Evolutionary conservation across 2,329 filamentous ascomycete genomes (phyloP).

Genomic region (Scedosporium dehoogii): DNA sequence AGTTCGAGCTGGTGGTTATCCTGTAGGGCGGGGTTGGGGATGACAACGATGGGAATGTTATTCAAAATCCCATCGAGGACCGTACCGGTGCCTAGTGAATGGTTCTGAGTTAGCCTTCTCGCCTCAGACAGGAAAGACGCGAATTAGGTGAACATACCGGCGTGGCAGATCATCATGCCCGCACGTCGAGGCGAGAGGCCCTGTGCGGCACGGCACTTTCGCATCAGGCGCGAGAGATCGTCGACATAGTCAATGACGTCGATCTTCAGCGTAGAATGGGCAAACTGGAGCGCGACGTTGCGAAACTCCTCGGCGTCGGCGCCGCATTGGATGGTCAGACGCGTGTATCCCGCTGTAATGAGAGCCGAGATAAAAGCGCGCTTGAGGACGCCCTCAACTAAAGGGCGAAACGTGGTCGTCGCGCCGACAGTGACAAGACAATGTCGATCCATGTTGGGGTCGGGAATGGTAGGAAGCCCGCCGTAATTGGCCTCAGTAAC

Average conservation of each 20-base stretch:
- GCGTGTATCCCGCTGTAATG: constrained; percentile 49
- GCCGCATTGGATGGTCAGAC: constrained; percentile 74
- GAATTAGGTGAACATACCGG: constrained; percentile 47
- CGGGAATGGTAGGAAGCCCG: constrained; percentile 9
- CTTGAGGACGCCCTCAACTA: constrained; percentile 58
- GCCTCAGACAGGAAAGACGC: not conserved
- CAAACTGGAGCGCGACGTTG: not conserved
- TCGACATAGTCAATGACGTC: constrained; percentile 57
- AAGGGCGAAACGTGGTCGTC: constrained; percentile 68
- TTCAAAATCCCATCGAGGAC: constrained; percentile 74
- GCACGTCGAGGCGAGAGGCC: constrained; percentile 32
- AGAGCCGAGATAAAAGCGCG: constrained; percentile 55
- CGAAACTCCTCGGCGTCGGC: constrained; percentile 50
- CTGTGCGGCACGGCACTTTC: constrained; percentile 35
- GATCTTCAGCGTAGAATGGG: constrained; percentile 31
- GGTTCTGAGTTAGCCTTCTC: not conserved
- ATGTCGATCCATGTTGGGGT: constrained; percentile 17
- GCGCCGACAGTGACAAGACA: constrained; percentile 91
- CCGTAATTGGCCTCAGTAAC: not conserved
- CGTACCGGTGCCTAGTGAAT: constrained; percentile 65
- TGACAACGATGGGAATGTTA: constrained; percentile 70
- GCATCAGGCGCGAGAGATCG: constrained; percentile 51
- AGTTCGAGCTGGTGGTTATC: constrained; percentile 90
- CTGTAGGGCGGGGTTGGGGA: constrained; percentile 73
- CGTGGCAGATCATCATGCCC: constrained; percentile 80